A percentile compares a stretch with the other conserved stretches of the same genome.
Evolutionary conservation across 306 rosid species (phyloP).

Genomic region (Gynostemma pentaphyllum): DNA sequence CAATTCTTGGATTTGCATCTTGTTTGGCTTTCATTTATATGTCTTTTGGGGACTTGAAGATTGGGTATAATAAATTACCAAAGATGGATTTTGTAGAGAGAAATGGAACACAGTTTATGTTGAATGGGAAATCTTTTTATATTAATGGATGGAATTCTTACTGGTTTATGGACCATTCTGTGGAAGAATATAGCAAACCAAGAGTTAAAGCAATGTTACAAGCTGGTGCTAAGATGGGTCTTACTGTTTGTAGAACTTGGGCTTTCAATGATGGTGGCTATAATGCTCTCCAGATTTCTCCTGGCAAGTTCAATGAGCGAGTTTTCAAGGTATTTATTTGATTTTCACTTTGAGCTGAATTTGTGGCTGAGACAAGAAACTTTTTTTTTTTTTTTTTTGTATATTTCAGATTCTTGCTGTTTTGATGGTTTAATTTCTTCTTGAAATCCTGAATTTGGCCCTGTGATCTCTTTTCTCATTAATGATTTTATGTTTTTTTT

Average conservation of each 20-base stretch:
- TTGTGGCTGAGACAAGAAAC: not conserved
- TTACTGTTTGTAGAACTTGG: constrained; percentile 95
- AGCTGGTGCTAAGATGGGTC: constrained; percentile 79
- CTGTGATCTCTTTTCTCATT: no score
- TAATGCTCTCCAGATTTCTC: constrained; percentile 86
- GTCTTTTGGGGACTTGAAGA: constrained; percentile 57
- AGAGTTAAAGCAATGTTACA: constrained; percentile 58
- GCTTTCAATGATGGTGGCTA: constrained; percentile 87
- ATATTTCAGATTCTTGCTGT: not conserved
- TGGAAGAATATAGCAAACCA: constrained; percentile 38
- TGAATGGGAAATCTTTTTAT: constrained; percentile 63
- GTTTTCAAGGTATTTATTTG: constrained; percentile 52
- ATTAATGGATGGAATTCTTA: constrained; percentile 96
- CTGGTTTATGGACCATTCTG: constrained; percentile 85
- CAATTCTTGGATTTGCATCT: constrained; percentile 58
- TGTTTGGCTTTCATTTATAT: constrained; percentile 56
- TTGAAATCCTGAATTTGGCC: not conserved
- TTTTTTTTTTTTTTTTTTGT: not conserved
- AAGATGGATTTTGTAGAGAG: constrained; percentile 58
- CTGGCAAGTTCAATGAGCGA: constrained; percentile 70
- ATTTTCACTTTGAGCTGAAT: not conserved
- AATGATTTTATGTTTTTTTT: not conserved
- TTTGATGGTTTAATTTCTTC: not conserved
- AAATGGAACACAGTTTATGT: constrained; percentile 58
- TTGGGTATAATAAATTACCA: constrained; percentile 20